Evolutionary conservation across 192 early-diverging fungal genomes (phyloP).

Genomic region (Coemansia sp.): DNA sequence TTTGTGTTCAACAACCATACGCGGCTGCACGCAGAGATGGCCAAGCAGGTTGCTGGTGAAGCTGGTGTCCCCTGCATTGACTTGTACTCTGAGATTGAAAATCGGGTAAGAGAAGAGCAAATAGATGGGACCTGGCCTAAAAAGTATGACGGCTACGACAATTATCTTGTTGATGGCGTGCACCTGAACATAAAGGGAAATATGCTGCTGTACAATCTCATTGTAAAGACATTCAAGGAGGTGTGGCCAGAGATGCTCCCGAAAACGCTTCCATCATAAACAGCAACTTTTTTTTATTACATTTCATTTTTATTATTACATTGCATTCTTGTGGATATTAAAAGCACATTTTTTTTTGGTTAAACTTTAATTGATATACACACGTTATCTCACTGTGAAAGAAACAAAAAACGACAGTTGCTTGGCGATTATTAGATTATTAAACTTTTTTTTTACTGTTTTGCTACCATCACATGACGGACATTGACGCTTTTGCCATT

Average conservation of each 20-base stretch:
- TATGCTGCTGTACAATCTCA: slow-evolving; percentile 28
- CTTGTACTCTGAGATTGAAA: slow-evolving; percentile 42
- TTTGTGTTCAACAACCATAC: slow-evolving; percentile 30
- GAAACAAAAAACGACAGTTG: no score
- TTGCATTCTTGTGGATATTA: no score
- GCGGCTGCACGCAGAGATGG: slow-evolving; percentile 50
- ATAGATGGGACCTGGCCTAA: background rate
- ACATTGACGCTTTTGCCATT: no score
- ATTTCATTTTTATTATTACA: no score
- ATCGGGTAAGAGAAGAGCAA: background rate
- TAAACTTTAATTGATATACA: no score
- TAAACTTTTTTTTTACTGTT: no score
- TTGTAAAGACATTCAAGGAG: background rate
- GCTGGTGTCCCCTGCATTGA: slow-evolving; percentile 24
- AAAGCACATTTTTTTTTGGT: no score
- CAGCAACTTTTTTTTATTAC: no score
- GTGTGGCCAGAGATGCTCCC: slow-evolving; percentile 18
- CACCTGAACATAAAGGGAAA: slow-evolving; percentile 58
- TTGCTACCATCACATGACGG: no score
- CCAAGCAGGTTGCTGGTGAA: slow-evolving; percentile 43
- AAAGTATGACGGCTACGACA: slow-evolving; percentile 31
- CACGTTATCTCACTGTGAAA: no score
- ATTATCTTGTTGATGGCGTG: slow-evolving; percentile 56
- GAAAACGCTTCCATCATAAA: background rate
- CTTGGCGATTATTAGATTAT: no score